Conservation (phyloP, 257 asterid genomes). For the Scutellaria galericulata region DNA sequence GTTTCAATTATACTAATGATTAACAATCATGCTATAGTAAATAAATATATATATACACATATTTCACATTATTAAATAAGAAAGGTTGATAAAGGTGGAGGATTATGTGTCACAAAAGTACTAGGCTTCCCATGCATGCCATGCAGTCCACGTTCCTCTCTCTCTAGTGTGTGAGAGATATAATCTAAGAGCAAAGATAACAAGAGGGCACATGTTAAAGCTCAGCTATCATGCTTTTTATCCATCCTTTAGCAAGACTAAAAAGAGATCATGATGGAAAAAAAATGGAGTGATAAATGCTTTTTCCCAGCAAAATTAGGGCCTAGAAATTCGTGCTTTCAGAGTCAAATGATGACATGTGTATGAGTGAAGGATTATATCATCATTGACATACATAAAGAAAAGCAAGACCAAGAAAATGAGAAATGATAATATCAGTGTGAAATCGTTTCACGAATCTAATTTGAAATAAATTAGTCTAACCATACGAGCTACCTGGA, state of each 20-base stretch:
- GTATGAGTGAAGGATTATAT: slow-evolving; percentile 28
- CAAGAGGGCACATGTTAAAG: slow-evolving; percentile 68
- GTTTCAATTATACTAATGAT: slow-evolving; percentile 8
- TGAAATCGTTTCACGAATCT: not conserved
- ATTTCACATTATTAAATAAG: slow-evolving; percentile 23
- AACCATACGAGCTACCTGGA: slow-evolving; percentile 83
- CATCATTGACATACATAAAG: slow-evolving; percentile 41
- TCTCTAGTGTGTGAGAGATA: not conserved
- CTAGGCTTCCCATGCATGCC: slow-evolving; percentile 72
- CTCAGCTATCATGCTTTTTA: slow-evolving; percentile 63
- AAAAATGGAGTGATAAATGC: slow-evolving; percentile 56
- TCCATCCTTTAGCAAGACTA: slow-evolving; percentile 59
- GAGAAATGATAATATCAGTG: slow-evolving; percentile 12
- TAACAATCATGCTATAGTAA: slow-evolving; percentile 14
- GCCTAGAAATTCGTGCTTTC: slow-evolving; percentile 48
- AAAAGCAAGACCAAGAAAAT: slow-evolving; percentile 23
- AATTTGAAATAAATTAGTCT: slow-evolving; percentile 27
- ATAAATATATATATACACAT: too few species aligned
- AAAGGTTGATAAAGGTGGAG: slow-evolving; percentile 44
- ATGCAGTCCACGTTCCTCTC: slow-evolving; percentile 57
- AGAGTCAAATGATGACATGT: slow-evolving; percentile 58
- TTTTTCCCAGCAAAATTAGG: slow-evolving; percentile 49
- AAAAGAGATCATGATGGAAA: slow-evolving; percentile 53
- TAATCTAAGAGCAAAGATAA: slow-evolving; percentile 25
- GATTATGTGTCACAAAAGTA: slow-evolving; percentile 56